Evolutionary conservation across 768 basidiomycete species (phyloP).

Genomic region (Hemileccinum rubropunctum): DNA sequence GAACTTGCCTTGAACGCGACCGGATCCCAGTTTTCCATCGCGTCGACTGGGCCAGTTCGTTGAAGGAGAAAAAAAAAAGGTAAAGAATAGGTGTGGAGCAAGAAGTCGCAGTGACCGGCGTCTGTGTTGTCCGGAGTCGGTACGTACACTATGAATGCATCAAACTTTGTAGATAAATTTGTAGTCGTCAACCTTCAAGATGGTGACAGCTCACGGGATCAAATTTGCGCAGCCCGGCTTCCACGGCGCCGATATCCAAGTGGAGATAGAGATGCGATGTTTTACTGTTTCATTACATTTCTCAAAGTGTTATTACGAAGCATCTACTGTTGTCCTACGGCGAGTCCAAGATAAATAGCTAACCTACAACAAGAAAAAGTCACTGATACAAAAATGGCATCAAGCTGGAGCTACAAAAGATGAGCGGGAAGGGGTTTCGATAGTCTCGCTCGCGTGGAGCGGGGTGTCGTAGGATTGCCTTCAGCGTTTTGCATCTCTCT

Average conservation of each 20-base stretch:
- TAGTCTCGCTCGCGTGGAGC: conserved; percentile 9
- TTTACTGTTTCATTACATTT: neutral
- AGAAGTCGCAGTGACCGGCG: neutral
- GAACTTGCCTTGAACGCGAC: conserved; percentile 30
- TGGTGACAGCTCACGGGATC: too few relatives aligned
- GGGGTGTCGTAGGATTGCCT: neutral
- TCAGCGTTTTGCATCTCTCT: neutral
- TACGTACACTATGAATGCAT: neutral
- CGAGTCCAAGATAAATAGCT: too few relatives aligned
- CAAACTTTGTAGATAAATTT: conserved; percentile 1
- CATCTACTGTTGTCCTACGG: neutral
- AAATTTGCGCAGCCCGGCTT: too few relatives aligned
- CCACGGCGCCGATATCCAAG: neutral
- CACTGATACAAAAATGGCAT: neutral
- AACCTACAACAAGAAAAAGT: conserved; percentile 1
- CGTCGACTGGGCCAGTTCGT: neutral
- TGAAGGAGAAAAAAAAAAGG: neutral
- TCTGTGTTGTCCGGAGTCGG: neutral
- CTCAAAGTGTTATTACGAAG: neutral
- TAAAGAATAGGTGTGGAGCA: neutral
- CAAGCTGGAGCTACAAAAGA: conserved; percentile 16
- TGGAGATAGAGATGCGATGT: neutral
- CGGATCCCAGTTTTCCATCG: conserved; percentile 31
- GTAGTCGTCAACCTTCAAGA: neutral
- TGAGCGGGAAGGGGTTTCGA: conserved; percentile 19